These are phyloP conservation scores for Phytophthora capsici DNA, from an alignment of 352 stramenopile species.

Conservation along the genomic window DNA sequence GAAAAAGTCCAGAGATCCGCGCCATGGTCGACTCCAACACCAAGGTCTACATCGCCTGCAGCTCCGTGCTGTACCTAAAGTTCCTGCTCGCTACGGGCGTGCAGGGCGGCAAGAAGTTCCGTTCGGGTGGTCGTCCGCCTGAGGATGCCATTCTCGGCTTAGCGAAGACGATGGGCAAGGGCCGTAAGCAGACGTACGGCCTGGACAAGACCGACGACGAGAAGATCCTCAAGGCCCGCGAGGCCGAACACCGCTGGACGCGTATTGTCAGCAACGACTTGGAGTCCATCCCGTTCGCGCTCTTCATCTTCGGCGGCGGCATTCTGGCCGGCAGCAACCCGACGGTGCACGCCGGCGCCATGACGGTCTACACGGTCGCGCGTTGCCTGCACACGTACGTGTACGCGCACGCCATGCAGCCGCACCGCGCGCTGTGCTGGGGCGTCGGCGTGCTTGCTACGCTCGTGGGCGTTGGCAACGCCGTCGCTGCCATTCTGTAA, in stretches of 20 bases:
- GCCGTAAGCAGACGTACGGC: constrained; percentile 34
- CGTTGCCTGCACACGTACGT: constrained; percentile 54
- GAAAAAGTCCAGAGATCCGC: constrained; percentile 7
- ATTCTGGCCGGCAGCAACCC: constrained; percentile 45
- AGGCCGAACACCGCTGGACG: constrained; percentile 51
- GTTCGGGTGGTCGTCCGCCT: constrained; percentile 50
- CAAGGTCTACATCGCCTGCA: constrained; percentile 68
- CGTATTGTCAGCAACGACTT: constrained; percentile 66
- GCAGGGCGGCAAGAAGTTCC: constrained; percentile 62
- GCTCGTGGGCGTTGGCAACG: constrained; percentile 43
- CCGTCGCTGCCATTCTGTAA: constrained; percentile 33
- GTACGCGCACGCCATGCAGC: constrained; percentile 55
- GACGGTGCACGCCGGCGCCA: constrained; percentile 41
- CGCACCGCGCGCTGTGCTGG: constrained; percentile 46
- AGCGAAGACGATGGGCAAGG: constrained; percentile 40
- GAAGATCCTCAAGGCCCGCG: constrained; percentile 41
- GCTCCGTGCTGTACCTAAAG: constrained; percentile 72
- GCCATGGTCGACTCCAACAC: constrained; percentile 32
- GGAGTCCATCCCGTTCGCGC: constrained; percentile 60
- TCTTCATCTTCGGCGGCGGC: constrained; percentile 52
- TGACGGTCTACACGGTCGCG: constrained; percentile 48
- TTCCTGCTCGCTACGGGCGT: constrained; percentile 55
- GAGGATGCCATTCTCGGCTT: constrained; percentile 51
- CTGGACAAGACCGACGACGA: constrained; percentile 42
- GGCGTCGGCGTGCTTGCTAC: constrained; percentile 37